phyloP scores from a whole-genome alignment of 2,329 filamentous ascomycete genomes.

The Aspergillus pseudoviridinutans region DNA sequence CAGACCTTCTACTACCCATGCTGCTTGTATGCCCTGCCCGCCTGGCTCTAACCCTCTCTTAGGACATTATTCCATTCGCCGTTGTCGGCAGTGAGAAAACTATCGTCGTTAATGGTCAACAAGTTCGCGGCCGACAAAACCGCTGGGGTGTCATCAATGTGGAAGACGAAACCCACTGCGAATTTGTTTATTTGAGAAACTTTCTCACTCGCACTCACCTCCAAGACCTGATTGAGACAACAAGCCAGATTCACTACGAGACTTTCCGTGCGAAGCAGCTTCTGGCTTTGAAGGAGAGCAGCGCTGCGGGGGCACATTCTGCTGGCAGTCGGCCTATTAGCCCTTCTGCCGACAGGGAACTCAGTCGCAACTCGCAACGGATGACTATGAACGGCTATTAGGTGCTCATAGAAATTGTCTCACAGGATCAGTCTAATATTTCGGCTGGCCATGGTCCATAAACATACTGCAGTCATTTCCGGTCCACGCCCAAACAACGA shows the following conservation, averaged over 20 bases:
- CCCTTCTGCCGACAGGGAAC: slow-evolving; percentile 86
- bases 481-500: slow-evolving; percentile 11
- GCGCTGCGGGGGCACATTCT: slow-evolving; percentile 69
- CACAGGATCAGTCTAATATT: slow-evolving; percentile 14
- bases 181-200: slow-evolving; percentile 97
- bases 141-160: slow-evolving; percentile 99
- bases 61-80: slow-evolving; percentile 94
- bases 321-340: slow-evolving; percentile 84
- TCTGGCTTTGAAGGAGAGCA: slow-evolving; percentile 96
- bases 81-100: slow-evolving; percentile 98
- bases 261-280: slow-evolving; percentile 99
- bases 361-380: slow-evolving; percentile 94
- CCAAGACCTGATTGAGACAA: slow-evolving; percentile 98
- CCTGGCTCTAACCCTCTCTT: slow-evolving; percentile 15
- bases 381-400: slow-evolving; percentile 99
- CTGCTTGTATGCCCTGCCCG: slow-evolving; percentile 29
- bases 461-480: slow-evolving; percentile 9
- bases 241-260: slow-evolving; percentile 99
- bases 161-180: slow-evolving; percentile 98
- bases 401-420: slow-evolving; percentile 10
- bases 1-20: slow-evolving; percentile 12
- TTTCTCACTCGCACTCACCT: slow-evolving; percentile 98
- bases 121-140: slow-evolving; percentile 96
- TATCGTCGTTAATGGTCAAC: slow-evolving; percentile 95
- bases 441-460: slow-evolving; percentile 17